phyloP scores from a whole-genome alignment of 495 filamentous ascomycete species.

The Cercophora scortea region DNA sequence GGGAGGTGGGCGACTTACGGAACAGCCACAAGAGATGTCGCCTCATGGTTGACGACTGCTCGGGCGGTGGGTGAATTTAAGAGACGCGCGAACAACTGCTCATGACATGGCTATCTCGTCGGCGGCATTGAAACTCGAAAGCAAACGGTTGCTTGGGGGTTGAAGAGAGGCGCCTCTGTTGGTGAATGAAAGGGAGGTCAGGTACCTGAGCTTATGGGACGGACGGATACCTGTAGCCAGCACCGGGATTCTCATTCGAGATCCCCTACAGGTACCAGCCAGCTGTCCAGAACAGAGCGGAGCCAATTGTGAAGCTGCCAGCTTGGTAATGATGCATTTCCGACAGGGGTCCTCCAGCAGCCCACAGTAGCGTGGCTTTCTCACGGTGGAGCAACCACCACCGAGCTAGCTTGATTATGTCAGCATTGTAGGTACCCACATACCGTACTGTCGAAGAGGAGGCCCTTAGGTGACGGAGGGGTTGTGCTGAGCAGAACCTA shows the following conservation, averaged over 20 bases:
- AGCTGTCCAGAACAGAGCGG: conserved; percentile 7
- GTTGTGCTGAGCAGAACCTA: too few relatives aligned
- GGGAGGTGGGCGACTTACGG: conserved; percentile 24
- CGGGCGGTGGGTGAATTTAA: conserved; percentile 8
- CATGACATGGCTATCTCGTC: conserved; percentile 14
- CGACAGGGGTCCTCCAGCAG: background rate
- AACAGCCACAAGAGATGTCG: conserved; percentile 31
- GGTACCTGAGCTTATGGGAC: background rate
- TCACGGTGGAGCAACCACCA: too few relatives aligned
- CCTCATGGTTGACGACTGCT: conserved; percentile 24
- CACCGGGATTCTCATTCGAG: background rate
- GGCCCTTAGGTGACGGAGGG: too few relatives aligned
- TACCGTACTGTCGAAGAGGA: too few relatives aligned
- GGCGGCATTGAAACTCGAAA: background rate
- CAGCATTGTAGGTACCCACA: too few relatives aligned
- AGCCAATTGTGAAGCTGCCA: background rate
- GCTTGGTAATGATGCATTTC: conserved; percentile 1
- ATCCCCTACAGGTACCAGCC: background rate
- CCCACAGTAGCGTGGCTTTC: too few relatives aligned
- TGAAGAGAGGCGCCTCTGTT: too few relatives aligned
- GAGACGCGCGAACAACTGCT: background rate
- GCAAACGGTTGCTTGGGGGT: background rate
- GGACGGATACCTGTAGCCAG: background rate
- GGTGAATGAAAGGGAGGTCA: too few relatives aligned
- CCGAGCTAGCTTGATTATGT: too few relatives aligned